Percentiles rank a stretch among this genome's conserved stretches.
Evolutionary conservation across 2,329 filamentous ascomycete species (phyloP).

Genomic region (Paradendryphiella salina): DNA sequence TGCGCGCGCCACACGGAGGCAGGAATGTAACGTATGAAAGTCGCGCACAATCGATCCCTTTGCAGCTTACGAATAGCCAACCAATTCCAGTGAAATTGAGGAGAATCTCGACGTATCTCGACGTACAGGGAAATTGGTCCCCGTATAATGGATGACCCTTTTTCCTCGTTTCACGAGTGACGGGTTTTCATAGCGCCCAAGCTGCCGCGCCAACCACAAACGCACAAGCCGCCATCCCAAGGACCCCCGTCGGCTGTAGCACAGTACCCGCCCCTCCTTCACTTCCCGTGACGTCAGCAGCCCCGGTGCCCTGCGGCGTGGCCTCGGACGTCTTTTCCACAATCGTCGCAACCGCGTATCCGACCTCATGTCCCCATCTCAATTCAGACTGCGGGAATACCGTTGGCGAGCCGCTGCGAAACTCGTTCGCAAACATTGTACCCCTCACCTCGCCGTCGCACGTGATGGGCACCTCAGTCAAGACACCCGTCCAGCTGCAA

Average conservation of each 20-base stretch:
- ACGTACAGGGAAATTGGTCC: no score
- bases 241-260: background rate
- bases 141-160: no score
- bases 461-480: constrained; percentile 7
- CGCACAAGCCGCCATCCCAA: constrained; percentile 1
- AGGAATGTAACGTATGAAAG: no score
- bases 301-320: background rate
- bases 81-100: no score
- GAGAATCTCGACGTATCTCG: no score
- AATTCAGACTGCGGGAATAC: constrained; percentile 1
- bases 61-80: no score
- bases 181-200: constrained; percentile 4
- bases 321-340: background rate
- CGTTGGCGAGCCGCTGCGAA: background rate
- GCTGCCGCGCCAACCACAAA: constrained; percentile 5
- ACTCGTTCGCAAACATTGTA: background rate
- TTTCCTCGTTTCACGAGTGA: background rate
- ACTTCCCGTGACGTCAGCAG: background rate
- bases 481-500: constrained; percentile 10
- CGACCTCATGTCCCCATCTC: background rate
- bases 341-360: constrained; percentile 12
- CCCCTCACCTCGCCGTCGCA: constrained; percentile 1
- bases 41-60: no score
- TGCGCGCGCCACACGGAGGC: no score
- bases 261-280: background rate